A percentile compares a stretch with the other conserved stretches of the same genome.
These are phyloP conservation scores for Bromus sterilis DNA, from an alignment of 176 grass and related monocot genomes.

Conservation along the genomic window DNA sequence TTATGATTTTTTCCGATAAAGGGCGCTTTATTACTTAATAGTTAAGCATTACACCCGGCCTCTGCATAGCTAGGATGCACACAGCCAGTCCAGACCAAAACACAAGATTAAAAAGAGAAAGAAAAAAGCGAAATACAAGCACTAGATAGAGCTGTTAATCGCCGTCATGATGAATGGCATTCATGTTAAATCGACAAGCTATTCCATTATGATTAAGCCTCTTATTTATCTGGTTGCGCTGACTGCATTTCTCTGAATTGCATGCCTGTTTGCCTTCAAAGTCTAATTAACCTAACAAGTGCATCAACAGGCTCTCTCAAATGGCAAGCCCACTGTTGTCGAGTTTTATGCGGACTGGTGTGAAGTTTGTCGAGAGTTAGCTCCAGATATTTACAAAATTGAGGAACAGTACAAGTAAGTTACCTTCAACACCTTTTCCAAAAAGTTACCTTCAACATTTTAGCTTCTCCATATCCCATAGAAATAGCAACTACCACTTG, in stretches of 20 bases:
- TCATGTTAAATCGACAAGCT: neutral
- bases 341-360: constrained; percentile 99
- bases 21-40: too few species aligned
- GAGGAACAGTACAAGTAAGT: constrained; percentile 77
- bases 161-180: neutral
- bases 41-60: too few species aligned
- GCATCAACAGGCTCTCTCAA: constrained; percentile 68
- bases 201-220: neutral
- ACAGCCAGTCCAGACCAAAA: too few species aligned
- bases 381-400: constrained; percentile 72
- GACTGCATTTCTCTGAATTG: neutral
- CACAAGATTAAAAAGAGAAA: too few species aligned
- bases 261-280: neutral
- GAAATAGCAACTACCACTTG: neutral
- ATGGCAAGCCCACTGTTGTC: constrained; percentile 88
- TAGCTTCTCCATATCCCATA: neutral
- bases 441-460: neutral
- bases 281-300: constrained; percentile 17
- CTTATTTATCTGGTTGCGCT: neutral
- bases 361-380: constrained; percentile 91
- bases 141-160: too few species aligned
- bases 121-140: too few species aligned
- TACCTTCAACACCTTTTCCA: neutral
- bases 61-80: too few species aligned
- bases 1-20: too few species aligned